Evolutionary conservation across 73 alveolate genomes (phyloP).

Genomic region (Tetrahymena malaccensis): DNA sequence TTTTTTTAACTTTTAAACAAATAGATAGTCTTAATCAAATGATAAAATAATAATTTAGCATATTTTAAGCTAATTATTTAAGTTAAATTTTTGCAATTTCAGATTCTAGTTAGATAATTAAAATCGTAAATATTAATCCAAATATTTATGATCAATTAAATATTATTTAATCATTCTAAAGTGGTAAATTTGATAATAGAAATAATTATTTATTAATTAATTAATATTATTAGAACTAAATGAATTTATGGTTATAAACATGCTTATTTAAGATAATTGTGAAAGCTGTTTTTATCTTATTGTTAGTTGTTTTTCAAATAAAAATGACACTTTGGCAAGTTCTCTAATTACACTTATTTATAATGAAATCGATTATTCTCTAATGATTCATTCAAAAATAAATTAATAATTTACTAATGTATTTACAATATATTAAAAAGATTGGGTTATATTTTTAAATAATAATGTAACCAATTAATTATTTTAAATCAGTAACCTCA

Average conservation of each 20-base stretch:
- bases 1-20: no score
- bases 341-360: not conserved
- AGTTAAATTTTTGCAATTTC: not conserved
- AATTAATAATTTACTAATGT: not conserved
- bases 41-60: not conserved
- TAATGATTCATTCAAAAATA: no score
- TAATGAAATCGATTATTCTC: not conserved
- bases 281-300: not conserved
- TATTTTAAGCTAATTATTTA: not conserved
- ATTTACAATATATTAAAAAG: no score
- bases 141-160: no score
- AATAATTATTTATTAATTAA: no score
- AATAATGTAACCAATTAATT: not conserved
- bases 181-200: not conserved
- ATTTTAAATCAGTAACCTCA: no score
- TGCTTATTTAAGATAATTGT: not conserved
- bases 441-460: not conserved
- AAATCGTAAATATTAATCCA: no score
- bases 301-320: not conserved
- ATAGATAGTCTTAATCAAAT: not conserved
- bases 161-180: not conserved
- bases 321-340: not conserved
- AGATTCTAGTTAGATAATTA: not conserved
- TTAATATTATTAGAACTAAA: not conserved
- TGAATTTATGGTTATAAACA: not conserved